These are phyloP conservation scores for Naganishia friedmannii DNA, from an alignment of 768 basidiomycete species.

Conservation along the genomic window DNA sequence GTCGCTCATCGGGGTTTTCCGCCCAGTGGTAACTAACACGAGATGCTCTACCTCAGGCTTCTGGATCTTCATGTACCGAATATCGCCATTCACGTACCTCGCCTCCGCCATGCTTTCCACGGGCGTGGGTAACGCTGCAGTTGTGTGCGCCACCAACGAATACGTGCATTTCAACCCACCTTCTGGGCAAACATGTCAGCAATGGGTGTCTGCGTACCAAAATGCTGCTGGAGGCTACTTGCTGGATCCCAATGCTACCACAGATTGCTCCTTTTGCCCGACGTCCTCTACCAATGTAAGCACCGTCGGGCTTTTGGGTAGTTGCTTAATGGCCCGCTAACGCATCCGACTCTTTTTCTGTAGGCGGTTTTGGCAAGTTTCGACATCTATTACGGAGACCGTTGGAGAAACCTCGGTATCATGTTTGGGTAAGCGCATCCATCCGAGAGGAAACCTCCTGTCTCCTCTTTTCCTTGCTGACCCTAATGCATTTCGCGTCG, in stretches of 20 bases:
- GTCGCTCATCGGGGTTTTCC: slow-evolving; percentile 39
- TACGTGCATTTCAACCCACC: slow-evolving; percentile 72
- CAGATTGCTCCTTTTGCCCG: slow-evolving; percentile 18
- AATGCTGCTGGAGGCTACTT: slow-evolving; percentile 18
- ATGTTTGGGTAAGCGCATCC: slow-evolving; percentile 3
- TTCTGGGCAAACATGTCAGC: slow-evolving; percentile 5
- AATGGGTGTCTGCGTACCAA: slow-evolving; percentile 4
- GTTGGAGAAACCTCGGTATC: slow-evolving; percentile 20
- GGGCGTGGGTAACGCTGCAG: slow-evolving; percentile 39
- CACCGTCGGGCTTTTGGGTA: neutral
- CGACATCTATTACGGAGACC: slow-evolving; percentile 6
- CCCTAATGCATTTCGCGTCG: neutral
- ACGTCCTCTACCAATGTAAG: slow-evolving; percentile 2
- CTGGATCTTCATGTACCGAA: slow-evolving; percentile 44
- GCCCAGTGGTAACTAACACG: neutral
- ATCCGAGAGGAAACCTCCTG: neutral
- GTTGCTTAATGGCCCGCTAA: no score
- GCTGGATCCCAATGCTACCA: neutral
- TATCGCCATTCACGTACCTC: slow-evolving; percentile 54
- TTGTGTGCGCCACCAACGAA: slow-evolving; percentile 67
- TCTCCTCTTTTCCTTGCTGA: neutral
- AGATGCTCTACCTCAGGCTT: neutral
- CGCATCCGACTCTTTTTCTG: neutral
- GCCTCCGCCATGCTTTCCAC: slow-evolving; percentile 28
- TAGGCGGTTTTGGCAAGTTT: neutral